Conservation (phyloP, 1,284 basidiomycete genomes). For the Baeospora myosura region DNA sequence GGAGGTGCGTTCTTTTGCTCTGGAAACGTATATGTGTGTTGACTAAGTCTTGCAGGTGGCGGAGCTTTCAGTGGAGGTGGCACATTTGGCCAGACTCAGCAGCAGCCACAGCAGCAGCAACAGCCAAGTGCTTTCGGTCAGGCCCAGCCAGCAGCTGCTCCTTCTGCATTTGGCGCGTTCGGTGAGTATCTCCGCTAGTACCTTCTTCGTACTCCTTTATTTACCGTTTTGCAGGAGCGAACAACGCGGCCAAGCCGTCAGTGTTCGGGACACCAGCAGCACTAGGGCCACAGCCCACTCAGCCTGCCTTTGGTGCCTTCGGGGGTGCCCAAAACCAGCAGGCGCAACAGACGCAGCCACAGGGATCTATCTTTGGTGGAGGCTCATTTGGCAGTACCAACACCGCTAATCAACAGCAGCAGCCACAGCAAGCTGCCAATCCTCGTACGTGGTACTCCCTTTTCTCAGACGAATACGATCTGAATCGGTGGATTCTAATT, state of each 20-base stretch:
- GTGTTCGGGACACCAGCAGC: slow-evolving; percentile 29
- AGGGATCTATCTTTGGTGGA: slow-evolving; percentile 20
- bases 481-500: slow-evolving; percentile 13
- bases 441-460: not conserved
- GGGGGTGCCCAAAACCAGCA: slow-evolving; percentile 21
- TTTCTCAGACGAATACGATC: not conserved
- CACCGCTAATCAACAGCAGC: slow-evolving; percentile 10
- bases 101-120: slow-evolving; percentile 23
- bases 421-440: slow-evolving; percentile 2
- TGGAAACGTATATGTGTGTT: too few species aligned
- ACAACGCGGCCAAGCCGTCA: slow-evolving; percentile 35
- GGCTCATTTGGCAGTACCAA: slow-evolving; percentile 15
- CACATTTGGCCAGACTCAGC: slow-evolving; percentile 40
- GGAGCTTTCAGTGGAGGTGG: slow-evolving; percentile 18
- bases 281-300: slow-evolving; percentile 13
- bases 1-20: too few species aligned
- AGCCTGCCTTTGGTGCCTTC: slow-evolving; percentile 18
- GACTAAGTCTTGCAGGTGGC: not conserved
- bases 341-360: slow-evolving; percentile 25
- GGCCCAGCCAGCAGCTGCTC: slow-evolving; percentile 7
- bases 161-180: slow-evolving; percentile 32
- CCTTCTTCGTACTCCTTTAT: slow-evolving; percentile 1
- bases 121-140: slow-evolving; percentile 12
- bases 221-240: slow-evolving; percentile 16
- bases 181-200: slow-evolving; percentile 19